Conservation (phyloP, 306 rosid species). For the Pyrus betulifolia region DNA sequence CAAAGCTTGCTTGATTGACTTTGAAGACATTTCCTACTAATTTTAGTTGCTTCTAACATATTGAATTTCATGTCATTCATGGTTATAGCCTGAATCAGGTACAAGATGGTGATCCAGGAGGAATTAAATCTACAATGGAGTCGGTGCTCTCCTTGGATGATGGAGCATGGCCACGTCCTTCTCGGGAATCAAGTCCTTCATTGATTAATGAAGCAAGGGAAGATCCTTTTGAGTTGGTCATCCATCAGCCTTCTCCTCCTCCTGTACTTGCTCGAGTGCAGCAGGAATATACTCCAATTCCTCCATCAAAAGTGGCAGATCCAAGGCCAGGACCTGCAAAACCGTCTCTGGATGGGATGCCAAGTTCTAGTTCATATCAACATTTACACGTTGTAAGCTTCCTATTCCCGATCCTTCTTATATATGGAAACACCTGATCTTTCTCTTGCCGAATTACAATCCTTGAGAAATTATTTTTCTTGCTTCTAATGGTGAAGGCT, state of each 20-base stretch:
- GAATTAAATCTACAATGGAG: slow-evolving; percentile 57
- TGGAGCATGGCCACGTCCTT: slow-evolving; percentile 59
- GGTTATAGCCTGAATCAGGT: slow-evolving; percentile 60
- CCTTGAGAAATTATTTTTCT: slow-evolving; percentile 8
- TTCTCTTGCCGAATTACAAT: slow-evolving; percentile 6
- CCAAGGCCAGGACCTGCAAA: slow-evolving; percentile 91
- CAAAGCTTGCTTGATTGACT: slow-evolving; percentile 4
- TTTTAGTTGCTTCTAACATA: slow-evolving; percentile 25
- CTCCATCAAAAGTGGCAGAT: slow-evolving; percentile 93
- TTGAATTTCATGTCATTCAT: slow-evolving; percentile 17
- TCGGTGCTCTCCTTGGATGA: slow-evolving; percentile 84
- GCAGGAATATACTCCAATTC: slow-evolving; percentile 49
- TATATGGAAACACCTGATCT: not conserved
- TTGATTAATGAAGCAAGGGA: slow-evolving; percentile 47
- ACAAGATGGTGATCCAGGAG: slow-evolving; percentile 50
- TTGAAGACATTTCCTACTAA: slow-evolving; percentile 10
- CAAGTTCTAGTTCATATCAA: slow-evolving; percentile 51
- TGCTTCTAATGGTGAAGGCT: slow-evolving; percentile 11
- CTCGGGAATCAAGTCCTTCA: slow-evolving; percentile 44
- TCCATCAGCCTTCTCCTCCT: slow-evolving; percentile 83
- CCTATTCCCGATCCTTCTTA: not conserved
- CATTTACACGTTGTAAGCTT: slow-evolving; percentile 77
- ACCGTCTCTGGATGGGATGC: slow-evolving; percentile 49
- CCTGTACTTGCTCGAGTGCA: slow-evolving; percentile 85
- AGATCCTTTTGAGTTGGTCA: slow-evolving; percentile 49